A percentile compares a stretch with the other conserved stretches of the same genome.
Evolutionary conservation across 2,329 filamentous ascomycete genomes (phyloP).

Genomic region (Claviceps lovelessii): DNA sequence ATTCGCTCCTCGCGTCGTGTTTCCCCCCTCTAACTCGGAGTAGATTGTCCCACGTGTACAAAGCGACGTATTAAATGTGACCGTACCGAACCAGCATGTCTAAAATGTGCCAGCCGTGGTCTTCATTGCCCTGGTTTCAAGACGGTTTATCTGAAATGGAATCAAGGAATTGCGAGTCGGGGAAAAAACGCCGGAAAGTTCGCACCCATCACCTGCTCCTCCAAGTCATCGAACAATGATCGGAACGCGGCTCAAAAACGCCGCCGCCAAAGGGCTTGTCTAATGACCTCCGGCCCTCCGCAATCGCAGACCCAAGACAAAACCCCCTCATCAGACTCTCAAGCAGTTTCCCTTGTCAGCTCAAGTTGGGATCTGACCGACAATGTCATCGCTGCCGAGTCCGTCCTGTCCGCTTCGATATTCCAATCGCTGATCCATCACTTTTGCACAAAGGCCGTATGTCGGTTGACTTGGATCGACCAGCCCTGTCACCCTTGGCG

Average conservation of each 20-base stretch:
- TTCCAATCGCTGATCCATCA: constrained; percentile 8
- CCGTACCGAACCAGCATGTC: constrained; percentile 9
- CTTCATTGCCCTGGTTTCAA: constrained; percentile 10
- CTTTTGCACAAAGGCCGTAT: constrained; percentile 9
- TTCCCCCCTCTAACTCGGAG: background rate
- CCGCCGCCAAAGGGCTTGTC: background rate
- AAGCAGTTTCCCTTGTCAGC: background rate
- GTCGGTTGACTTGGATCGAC: constrained; percentile 11
- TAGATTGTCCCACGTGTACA: constrained; percentile 10
- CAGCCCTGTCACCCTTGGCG: constrained; percentile 10
- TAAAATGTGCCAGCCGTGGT: constrained; percentile 9
- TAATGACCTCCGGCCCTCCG: background rate
- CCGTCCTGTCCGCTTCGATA: constrained; percentile 3
- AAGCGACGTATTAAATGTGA: constrained; percentile 11
- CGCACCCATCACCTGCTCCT: constrained; percentile 1
- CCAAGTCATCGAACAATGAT: background rate
- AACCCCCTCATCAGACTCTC: background rate
- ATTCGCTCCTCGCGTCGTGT: background rate
- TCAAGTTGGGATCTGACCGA: background rate
- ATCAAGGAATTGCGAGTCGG: constrained; percentile 11
- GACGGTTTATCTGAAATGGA: constrained; percentile 8
- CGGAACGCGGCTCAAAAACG: background rate
- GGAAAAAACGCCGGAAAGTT: constrained; percentile 8
- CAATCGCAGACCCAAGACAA: background rate
- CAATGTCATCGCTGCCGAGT: background rate